These are phyloP conservation scores for Trichophyton schoenleinii DNA, from an alignment of 2,329 filamentous ascomycete genomes.

Conservation along the genomic window DNA sequence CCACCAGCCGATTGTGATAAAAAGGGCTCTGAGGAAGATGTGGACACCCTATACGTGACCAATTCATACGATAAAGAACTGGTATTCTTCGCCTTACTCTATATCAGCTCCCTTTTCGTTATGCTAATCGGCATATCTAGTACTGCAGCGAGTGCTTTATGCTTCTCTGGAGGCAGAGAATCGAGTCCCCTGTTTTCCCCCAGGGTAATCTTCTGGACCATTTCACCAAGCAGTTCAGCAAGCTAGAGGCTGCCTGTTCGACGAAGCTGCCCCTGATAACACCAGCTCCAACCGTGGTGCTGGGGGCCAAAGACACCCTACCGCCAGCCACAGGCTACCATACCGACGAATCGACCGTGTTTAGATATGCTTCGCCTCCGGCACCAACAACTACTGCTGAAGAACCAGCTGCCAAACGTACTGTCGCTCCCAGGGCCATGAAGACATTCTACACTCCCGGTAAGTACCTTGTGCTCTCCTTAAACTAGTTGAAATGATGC, in stretches of 20 bases:
- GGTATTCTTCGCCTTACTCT: constrained; percentile 2
- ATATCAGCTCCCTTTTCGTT: neutral
- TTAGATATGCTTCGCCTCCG: neutral
- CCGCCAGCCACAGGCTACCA: neutral
- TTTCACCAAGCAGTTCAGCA: constrained; percentile 13
- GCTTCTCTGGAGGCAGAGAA: constrained; percentile 13
- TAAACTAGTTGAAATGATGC: neutral
- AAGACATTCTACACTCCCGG: neutral
- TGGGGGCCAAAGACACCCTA: neutral
- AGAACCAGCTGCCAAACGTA: neutral
- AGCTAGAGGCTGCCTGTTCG: constrained; percentile 10
- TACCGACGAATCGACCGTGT: neutral
- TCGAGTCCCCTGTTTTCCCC: constrained; percentile 12
- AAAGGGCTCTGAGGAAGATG: neutral
- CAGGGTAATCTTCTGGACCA: constrained; percentile 12
- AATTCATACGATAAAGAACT: constrained; percentile 12
- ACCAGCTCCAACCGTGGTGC: constrained; percentile 8
- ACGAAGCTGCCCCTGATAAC: constrained; percentile 8
- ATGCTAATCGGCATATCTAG: constrained; percentile 2
- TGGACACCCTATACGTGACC: constrained; percentile 10
- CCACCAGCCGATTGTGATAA: constrained; percentile 7
- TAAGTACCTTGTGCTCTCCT: neutral
- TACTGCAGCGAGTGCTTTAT: constrained; percentile 16
- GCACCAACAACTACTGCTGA: neutral
- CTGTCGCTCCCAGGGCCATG: neutral